Percentiles rank a stretch among this genome's conserved stretches.
Evolutionary conservation across 2,329 filamentous ascomycete species (phyloP).

Genomic region (Furcasterigmium sp.): DNA sequence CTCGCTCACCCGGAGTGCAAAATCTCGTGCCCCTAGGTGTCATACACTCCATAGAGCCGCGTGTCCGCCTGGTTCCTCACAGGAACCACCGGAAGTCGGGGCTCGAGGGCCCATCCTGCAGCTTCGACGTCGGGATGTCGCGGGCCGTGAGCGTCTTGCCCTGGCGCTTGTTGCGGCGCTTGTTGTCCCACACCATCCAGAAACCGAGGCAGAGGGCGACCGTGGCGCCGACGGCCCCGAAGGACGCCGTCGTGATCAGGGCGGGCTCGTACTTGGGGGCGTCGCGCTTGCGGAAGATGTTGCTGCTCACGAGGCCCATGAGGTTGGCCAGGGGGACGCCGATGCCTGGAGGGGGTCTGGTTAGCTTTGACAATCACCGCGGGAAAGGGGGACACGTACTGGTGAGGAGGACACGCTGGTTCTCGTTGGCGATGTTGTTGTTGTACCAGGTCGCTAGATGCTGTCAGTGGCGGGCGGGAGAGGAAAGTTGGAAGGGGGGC

Average conservation of each 20-base stretch:
- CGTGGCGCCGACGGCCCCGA: slow-evolving; percentile 50
- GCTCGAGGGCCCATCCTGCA: slow-evolving; percentile 41
- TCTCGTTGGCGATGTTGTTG: slow-evolving; percentile 77
- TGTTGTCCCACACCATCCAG: slow-evolving; percentile 51
- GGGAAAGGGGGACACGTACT: neutral
- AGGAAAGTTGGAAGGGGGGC: too few relatives aligned
- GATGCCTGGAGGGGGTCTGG: slow-evolving; percentile 43
- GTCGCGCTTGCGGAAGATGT: slow-evolving; percentile 62
- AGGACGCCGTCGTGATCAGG: slow-evolving; percentile 58
- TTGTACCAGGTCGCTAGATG: slow-evolving; percentile 69
- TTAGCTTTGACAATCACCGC: too few relatives aligned
- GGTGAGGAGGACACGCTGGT: slow-evolving; percentile 63
- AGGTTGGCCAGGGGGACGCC: slow-evolving; percentile 71
- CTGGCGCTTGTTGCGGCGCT: slow-evolving; percentile 45
- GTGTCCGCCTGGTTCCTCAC: too few relatives aligned
- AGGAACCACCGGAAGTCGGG: slow-evolving; percentile 48
- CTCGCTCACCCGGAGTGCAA: too few relatives aligned
- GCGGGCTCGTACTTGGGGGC: slow-evolving; percentile 63
- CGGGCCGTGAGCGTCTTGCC: slow-evolving; percentile 40
- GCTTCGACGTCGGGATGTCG: slow-evolving; percentile 43
- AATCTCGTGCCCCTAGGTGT: too few relatives aligned
- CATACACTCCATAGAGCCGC: too few relatives aligned
- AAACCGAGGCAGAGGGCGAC: slow-evolving; percentile 22
- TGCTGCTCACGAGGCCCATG: slow-evolving; percentile 66
- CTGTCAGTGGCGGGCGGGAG: too few relatives aligned